phyloP scores from a whole-genome alignment of 2,329 filamentous ascomycete species.

The Botrytis deweyae region DNA sequence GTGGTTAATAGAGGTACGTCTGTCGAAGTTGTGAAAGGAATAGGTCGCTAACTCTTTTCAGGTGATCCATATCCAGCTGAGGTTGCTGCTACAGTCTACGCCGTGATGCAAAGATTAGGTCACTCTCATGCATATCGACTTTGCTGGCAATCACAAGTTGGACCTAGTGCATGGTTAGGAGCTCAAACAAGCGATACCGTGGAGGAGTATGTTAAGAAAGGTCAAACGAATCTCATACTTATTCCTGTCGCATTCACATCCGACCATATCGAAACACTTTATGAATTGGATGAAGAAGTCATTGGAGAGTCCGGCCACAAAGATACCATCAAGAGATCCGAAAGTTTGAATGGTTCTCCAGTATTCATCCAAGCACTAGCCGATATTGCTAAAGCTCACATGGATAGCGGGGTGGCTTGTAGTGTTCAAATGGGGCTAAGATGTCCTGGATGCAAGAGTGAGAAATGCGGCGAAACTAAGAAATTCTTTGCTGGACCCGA shows the following conservation, averaged over 20 bases:
- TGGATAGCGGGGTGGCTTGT: constrained; percentile 65
- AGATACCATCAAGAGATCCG: constrained; percentile 82
- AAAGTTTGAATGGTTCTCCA: constrained; percentile 86
- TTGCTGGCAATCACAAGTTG: constrained; percentile 98
- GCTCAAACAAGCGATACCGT: constrained; percentile 90
- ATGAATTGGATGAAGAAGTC: constrained; percentile 90
- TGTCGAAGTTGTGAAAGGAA: not conserved
- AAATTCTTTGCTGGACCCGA: constrained; percentile 54
- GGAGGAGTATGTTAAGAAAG: constrained; percentile 83
- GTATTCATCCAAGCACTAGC: constrained; percentile 90
- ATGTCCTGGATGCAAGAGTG: constrained; percentile 91
- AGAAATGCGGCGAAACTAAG: constrained; percentile 78
- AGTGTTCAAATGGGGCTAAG: constrained; percentile 85
- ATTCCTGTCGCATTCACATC: constrained; percentile 97
- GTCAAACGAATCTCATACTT: constrained; percentile 84
- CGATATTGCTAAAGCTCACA: constrained; percentile 78
- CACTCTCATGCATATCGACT: constrained; percentile 90
- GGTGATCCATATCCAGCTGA: constrained; percentile 94
- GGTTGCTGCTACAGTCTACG: constrained; percentile 92
- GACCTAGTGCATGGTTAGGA: constrained; percentile 91
- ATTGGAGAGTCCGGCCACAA: constrained; percentile 80
- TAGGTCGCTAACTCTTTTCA: constrained; percentile 38
- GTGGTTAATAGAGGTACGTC: constrained; percentile 83
- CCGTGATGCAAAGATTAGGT: constrained; percentile 88
- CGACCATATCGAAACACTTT: constrained; percentile 98